Conservation (phyloP, 1,284 basidiomycete species). For the Sporisorium sorghi region DNA sequence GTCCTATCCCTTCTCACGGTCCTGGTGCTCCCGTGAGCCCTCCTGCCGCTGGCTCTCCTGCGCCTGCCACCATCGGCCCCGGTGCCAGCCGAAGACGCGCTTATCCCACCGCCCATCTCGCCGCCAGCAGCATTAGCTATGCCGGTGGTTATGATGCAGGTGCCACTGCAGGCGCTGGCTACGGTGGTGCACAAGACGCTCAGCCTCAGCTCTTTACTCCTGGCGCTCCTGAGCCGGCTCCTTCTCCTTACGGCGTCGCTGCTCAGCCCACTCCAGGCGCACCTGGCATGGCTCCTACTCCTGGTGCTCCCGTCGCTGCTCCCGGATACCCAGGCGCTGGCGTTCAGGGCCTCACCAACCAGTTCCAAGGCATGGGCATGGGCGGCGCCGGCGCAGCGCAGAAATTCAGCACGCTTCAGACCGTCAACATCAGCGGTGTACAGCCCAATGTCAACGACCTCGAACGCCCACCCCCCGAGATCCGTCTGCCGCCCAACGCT, state of each 20-base stretch:
- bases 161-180: conserved; percentile 68
- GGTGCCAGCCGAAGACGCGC: conserved; percentile 71
- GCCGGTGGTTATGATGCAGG: conserved; percentile 70
- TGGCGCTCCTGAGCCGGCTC: conserved; percentile 46
- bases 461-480: conserved; percentile 84
- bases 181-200: conserved; percentile 36
- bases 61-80: conserved; percentile 67
- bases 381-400: conserved; percentile 69
- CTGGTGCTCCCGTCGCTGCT: conserved; percentile 21
- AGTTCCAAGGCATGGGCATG: conserved; percentile 88
- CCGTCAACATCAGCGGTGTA: conserved; percentile 61
- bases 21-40: conserved; percentile 51
- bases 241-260: conserved; percentile 31
- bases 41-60: conserved; percentile 60
- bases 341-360: conserved; percentile 80
- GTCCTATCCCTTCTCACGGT: conserved; percentile 42
- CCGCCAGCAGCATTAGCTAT: conserved; percentile 68
- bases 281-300: conserved; percentile 35
- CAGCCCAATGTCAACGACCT: conserved; percentile 84
- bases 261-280: conserved; percentile 39
- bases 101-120: conserved; percentile 70
- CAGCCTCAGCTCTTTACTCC: conserved; percentile 55
- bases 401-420: conserved; percentile 55
- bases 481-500: conserved; percentile 84
- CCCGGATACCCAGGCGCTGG: conserved; percentile 41